A percentile compares a stretch with the other conserved stretches of the same genome.
These are phyloP conservation scores for Phytophthora foliorum DNA, from an alignment of 352 stramenopile genomes.

Conservation along the genomic window DNA sequence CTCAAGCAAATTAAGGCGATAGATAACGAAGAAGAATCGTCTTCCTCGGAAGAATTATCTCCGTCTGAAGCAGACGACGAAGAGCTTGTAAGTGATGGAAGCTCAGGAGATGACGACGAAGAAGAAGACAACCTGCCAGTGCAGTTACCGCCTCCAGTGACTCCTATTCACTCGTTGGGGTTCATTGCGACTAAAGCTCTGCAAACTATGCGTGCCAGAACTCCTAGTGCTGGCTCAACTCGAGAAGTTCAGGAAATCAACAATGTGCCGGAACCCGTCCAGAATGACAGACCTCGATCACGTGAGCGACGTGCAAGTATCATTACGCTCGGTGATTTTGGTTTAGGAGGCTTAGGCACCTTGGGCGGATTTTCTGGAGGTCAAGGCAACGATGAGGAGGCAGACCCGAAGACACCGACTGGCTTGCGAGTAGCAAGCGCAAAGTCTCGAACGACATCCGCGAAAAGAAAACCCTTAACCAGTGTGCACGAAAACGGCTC, in stretches of 20 bases:
- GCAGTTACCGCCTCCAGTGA: constrained; percentile 10
- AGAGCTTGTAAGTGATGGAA: constrained; percentile 20
- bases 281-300: constrained; percentile 12
- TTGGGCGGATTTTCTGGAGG: constrained; percentile 9
- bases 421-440: constrained; percentile 25
- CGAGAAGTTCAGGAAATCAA: constrained; percentile 1
- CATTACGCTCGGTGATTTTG: constrained; percentile 41
- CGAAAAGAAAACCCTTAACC: constrained; percentile 11
- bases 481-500: constrained; percentile 14
- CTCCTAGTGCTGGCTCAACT: constrained; percentile 3
- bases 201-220: constrained; percentile 26
- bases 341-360: constrained; percentile 18
- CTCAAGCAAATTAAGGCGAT: constrained; percentile 58
- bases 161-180: constrained; percentile 11
- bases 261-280: neutral
- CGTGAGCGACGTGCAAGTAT: constrained; percentile 38
- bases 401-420: constrained; percentile 8
- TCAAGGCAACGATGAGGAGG: constrained; percentile 5
- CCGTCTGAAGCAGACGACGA: constrained; percentile 42
- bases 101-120: constrained; percentile 34
- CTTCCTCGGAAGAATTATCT: constrained; percentile 33
- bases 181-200: constrained; percentile 35
- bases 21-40: constrained; percentile 54
- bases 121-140: constrained; percentile 28
- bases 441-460: constrained; percentile 31